A percentile compares a stretch with the other conserved stretches of the same genome.
phyloP scores from a whole-genome alignment of 371 early-diverging fungal genomes.

The Mortierella sp. region DNA sequence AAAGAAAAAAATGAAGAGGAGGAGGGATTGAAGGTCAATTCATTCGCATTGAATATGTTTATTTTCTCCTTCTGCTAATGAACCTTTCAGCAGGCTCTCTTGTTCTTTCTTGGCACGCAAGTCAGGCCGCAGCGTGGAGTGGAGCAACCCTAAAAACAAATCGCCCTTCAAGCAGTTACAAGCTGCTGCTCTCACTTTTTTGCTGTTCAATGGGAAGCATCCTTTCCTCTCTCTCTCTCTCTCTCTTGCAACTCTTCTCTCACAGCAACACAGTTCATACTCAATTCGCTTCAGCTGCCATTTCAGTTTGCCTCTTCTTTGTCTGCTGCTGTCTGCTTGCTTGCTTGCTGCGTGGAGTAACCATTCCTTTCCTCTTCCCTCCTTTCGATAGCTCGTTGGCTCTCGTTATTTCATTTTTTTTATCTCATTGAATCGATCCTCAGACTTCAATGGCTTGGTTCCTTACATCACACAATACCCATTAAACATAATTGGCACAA shows the following conservation, averaged over 20 bases:
- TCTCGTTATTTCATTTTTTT: not conserved
- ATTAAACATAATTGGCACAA: not conserved
- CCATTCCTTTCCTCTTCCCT: not conserved
- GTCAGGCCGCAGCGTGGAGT: conserved; percentile 29
- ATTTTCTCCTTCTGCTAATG: not conserved
- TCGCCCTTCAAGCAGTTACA: not conserved
- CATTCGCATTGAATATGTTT: conserved; percentile 4
- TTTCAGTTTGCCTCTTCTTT: no score
- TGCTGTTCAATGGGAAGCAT: not conserved
- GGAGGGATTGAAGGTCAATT: not conserved
- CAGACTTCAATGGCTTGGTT: not conserved
- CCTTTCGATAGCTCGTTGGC: not conserved
- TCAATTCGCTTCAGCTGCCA: not conserved
- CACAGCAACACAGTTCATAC: conserved; percentile 6
- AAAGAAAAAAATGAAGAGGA: not conserved
- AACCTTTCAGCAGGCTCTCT: not conserved
- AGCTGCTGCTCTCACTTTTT: conserved; percentile 1
- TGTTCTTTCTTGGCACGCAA: conserved; percentile 13
- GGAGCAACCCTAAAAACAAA: conserved; percentile 25
- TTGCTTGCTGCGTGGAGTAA: not conserved
- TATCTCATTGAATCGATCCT: not conserved
- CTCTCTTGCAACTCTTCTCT: not conserved
- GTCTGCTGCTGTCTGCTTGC: not conserved
- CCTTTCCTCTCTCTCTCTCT: not conserved
- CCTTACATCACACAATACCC: not conserved